Percentiles rank a stretch among this genome's conserved stretches.
These are phyloP conservation scores for Sugiyamaella chiloensis DNA, from an alignment of 805 yeast species.

Conservation along the genomic window DNA sequence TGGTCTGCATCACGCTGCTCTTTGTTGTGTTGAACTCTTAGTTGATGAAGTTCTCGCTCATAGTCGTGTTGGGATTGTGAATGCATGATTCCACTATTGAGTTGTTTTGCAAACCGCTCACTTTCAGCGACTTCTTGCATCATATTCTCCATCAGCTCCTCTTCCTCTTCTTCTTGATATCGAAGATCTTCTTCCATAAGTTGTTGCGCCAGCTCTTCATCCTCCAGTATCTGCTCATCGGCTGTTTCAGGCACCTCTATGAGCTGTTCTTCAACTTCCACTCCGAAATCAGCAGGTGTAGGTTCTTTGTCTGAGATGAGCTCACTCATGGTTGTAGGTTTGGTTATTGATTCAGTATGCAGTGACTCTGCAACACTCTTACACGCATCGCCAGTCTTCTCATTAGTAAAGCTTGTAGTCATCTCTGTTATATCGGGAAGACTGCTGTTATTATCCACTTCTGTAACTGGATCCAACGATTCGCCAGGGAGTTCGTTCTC, in stretches of 20 bases:
- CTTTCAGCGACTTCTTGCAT: conserved; percentile 71
- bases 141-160: conserved; percentile 57
- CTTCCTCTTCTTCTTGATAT: conserved; percentile 65
- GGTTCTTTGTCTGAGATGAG: background rate
- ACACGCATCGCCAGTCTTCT: background rate
- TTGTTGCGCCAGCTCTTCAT: conserved; percentile 18
- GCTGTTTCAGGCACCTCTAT: background rate
- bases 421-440: background rate
- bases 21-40: conserved; percentile 60
- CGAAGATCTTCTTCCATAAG: conserved; percentile 32
- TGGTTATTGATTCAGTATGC: background rate
- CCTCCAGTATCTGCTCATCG: background rate
- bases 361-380: background rate
- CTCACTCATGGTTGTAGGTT: background rate
- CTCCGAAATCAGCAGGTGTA: background rate
- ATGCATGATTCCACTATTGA: conserved; percentile 29
- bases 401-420: background rate
- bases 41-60: conserved; percentile 31
- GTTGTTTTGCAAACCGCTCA: conserved; percentile 51
- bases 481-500: background rate
- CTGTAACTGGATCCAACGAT: background rate
- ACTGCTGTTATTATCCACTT: background rate
- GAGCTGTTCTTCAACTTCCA: background rate
- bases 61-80: conserved; percentile 12
- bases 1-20: conserved; percentile 88